Percentiles rank a stretch among this genome's conserved stretches.
phyloP scores from a whole-genome alignment of 306 rosid genomes.

The Potentilla sterilis region DNA sequence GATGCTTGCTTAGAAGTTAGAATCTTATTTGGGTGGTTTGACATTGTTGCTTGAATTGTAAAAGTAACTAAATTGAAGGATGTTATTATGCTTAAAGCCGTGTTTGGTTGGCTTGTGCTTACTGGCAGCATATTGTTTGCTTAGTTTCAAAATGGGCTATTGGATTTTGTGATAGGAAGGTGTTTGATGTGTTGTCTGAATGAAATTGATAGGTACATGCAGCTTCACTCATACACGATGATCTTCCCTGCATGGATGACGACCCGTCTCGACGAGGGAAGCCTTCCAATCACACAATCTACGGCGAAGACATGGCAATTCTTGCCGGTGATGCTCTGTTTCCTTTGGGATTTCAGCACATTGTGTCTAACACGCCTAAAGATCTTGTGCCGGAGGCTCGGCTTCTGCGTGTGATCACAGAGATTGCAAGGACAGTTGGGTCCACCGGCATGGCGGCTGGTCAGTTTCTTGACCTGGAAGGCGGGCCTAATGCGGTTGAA shows the following conservation, averaged over 20 bases:
- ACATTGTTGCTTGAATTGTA: neutral
- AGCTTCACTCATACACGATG: conserved; percentile 89
- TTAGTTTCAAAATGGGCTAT: neutral
- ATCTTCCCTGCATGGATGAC: conserved; percentile 96
- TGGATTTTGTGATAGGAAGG: neutral
- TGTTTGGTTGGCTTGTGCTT: neutral
- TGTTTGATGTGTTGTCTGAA: neutral
- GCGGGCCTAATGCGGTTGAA: conserved; percentile 60
- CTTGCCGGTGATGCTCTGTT: conserved; percentile 91
- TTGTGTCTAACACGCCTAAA: conserved; percentile 76
- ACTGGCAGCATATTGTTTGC: neutral
- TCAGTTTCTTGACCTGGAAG: conserved; percentile 85
- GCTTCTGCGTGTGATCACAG: conserved; percentile 75
- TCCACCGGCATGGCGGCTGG: conserved; percentile 99
- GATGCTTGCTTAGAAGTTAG: neutral
- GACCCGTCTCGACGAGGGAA: conserved; percentile 75
- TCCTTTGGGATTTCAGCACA: conserved; percentile 89
- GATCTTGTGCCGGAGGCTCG: conserved; percentile 64
- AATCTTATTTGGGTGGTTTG: neutral
- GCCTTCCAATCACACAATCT: conserved; percentile 77
- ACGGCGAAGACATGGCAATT: conserved; percentile 93
- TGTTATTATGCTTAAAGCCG: neutral
- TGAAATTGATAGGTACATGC: conserved; percentile 70
- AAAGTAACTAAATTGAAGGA: neutral
- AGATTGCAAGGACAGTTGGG: conserved; percentile 85